Percentiles rank a stretch among this genome's conserved stretches.
Conservation (phyloP, 2,329 filamentous ascomycete genomes). For the Tolypocladium inflatum region DNA sequence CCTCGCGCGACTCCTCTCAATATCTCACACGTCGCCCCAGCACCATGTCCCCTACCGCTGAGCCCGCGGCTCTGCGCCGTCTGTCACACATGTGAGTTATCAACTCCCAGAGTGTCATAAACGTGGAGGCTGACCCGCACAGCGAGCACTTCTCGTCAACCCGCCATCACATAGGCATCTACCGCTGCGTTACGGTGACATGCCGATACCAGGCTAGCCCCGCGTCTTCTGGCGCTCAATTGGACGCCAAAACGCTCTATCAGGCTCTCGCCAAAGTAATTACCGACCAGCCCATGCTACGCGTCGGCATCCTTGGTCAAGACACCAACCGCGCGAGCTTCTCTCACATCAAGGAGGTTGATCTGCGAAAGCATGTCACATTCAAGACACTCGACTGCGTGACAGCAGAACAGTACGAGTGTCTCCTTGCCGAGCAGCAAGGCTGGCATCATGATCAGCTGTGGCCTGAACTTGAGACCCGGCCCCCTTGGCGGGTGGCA, state of each 20-base stretch:
- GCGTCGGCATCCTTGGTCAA: constrained; percentile 37
- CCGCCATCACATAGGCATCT: constrained; percentile 36
- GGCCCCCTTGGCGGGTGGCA: constrained; percentile 38
- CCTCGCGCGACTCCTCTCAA: too few relatives aligned
- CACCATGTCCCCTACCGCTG: too few relatives aligned
- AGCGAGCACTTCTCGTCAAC: constrained; percentile 36
- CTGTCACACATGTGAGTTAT: constrained; percentile 1
- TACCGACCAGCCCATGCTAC: constrained; percentile 33
- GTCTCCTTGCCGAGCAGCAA: constrained; percentile 20
- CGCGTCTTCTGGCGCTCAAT: background rate
- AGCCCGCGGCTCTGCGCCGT: background rate
- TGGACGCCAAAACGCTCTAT: constrained; percentile 15
- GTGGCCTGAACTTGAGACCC: constrained; percentile 28
- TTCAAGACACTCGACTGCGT: constrained; percentile 17
- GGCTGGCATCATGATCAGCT: constrained; percentile 28
- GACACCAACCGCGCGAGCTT: constrained; percentile 33
- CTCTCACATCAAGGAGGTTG: constrained; percentile 30
- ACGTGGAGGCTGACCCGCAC: background rate
- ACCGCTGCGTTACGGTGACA: constrained; percentile 35
- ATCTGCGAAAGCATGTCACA: constrained; percentile 32
- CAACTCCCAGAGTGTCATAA: too few relatives aligned
- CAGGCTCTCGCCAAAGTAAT: constrained; percentile 31
- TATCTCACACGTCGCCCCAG: too few relatives aligned
- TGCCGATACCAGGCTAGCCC: constrained; percentile 26
- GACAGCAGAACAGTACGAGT: constrained; percentile 17